Conservation (phyloP, 495 filamentous ascomycete species). For the Penicillium argentinense region DNA sequence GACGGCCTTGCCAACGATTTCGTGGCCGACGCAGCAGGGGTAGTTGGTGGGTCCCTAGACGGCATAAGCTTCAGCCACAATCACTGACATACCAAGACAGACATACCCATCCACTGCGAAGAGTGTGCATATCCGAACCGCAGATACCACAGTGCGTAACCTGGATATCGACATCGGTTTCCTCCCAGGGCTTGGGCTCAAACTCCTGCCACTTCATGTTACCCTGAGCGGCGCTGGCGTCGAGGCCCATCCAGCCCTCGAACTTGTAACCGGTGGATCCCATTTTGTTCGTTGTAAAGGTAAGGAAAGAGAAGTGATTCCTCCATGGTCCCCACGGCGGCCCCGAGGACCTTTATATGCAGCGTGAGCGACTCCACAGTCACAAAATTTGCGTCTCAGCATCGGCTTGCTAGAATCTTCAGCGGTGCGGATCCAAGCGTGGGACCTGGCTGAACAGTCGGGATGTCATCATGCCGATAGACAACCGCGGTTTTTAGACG, state of each 20-base stretch:
- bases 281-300: too few species aligned
- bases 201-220: constrained; percentile 78
- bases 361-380: too few species aligned
- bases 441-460: too few species aligned
- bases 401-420: too few species aligned
- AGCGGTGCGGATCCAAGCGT: too few species aligned
- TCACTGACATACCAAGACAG: background rate
- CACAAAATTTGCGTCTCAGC: too few species aligned
- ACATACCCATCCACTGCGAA: constrained; percentile 69
- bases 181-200: constrained; percentile 77
- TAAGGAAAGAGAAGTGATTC: too few species aligned
- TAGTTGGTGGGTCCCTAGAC: constrained; percentile 55
- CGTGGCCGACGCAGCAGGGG: constrained; percentile 80
- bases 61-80: background rate
- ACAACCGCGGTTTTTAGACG: too few species aligned
- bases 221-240: constrained; percentile 57
- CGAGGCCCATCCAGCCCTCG: constrained; percentile 79
- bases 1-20: constrained; percentile 77
- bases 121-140: constrained; percentile 67
- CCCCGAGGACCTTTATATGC: too few species aligned
- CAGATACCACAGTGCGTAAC: constrained; percentile 47
- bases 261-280: constrained; percentile 62
- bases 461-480: too few species aligned
- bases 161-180: constrained; percentile 67
- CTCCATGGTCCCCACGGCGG: too few species aligned